These are phyloP conservation scores for Marasmius fiardii DNA, from an alignment of 1,284 basidiomycete species.

Conservation along the genomic window DNA sequence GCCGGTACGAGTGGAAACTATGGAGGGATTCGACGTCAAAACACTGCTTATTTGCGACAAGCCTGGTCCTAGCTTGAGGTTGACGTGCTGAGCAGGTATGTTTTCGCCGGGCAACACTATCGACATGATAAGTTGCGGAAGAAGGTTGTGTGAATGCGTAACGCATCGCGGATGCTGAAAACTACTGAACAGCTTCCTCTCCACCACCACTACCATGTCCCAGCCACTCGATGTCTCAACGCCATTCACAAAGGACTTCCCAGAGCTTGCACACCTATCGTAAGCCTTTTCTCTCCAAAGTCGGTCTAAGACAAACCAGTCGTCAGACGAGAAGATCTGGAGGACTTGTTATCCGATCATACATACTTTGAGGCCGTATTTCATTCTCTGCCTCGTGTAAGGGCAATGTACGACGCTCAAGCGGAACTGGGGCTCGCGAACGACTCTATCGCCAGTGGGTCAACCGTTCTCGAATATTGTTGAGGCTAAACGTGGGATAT, in stretches of 20 bases:
- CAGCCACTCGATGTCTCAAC: conserved; percentile 33
- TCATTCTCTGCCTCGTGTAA: conserved; percentile 72
- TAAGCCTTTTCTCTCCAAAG: conserved; percentile 30
- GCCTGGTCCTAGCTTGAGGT: conserved; percentile 79
- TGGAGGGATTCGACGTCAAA: conserved; percentile 29
- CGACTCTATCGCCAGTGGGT: conserved; percentile 78
- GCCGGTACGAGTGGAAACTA: conserved; percentile 68
- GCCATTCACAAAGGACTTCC: conserved; percentile 60
- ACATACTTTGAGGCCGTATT: conserved; percentile 86
- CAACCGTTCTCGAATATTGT: conserved; percentile 14
- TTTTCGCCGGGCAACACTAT: conserved; percentile 66
- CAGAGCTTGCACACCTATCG: conserved; percentile 69
- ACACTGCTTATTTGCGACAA: conserved; percentile 44
- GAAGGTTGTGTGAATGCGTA: conserved; percentile 13
- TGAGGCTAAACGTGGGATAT: conserved; percentile 3
- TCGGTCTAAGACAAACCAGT: conserved; percentile 3
- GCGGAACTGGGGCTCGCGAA: conserved; percentile 79
- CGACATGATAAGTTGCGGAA: conserved; percentile 40
- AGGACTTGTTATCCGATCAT: conserved; percentile 80
- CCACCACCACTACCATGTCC: conserved; percentile 17
- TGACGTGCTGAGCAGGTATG: conserved; percentile 66
- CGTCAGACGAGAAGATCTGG: conserved; percentile 78
- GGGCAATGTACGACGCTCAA: conserved; percentile 71
- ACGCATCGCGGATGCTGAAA: not conserved
- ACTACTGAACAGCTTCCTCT: not conserved